A percentile compares a stretch with the other conserved stretches of the same genome.
Evolutionary conservation across 2,329 filamentous ascomycete genomes (phyloP).

Genomic region (Aspergillus spinulosporus): DNA sequence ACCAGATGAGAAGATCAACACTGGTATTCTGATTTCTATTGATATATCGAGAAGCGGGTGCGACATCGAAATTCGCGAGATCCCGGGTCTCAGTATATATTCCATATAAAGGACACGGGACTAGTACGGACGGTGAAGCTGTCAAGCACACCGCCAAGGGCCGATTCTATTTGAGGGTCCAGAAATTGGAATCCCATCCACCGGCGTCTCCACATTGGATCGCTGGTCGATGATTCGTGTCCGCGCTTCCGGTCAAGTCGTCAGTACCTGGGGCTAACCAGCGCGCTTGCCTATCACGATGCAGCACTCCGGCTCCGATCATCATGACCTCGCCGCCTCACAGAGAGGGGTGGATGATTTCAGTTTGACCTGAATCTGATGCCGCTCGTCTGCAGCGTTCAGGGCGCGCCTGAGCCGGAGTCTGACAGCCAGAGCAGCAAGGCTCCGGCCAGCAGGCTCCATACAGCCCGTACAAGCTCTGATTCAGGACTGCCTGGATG

Average conservation of each 20-base stretch:
- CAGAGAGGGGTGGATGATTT: constrained; percentile 4
- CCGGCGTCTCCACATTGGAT: constrained; percentile 19
- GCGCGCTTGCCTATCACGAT: constrained; percentile 19
- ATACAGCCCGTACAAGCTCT: too few species aligned
- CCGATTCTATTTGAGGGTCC: constrained; percentile 14
- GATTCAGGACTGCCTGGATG: too few species aligned
- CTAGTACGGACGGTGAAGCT: neutral
- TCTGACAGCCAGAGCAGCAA: too few species aligned
- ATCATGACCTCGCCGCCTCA: constrained; percentile 11
- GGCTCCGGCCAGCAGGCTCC: too few species aligned
- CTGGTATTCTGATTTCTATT: too few species aligned
- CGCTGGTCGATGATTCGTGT: constrained; percentile 26
- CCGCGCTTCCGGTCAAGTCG: constrained; percentile 25
- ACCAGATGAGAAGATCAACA: too few species aligned
- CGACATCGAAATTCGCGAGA: too few species aligned
- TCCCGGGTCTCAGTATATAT: too few species aligned
- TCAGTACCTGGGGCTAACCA: constrained; percentile 27
- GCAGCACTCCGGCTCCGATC: constrained; percentile 5
- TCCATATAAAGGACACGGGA: neutral
- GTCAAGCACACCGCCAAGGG: neutral
- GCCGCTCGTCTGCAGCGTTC: neutral
- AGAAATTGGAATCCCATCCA: constrained; percentile 9
- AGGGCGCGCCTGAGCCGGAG: too few species aligned
- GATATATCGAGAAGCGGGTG: too few species aligned
- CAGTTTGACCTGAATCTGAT: constrained; percentile 3